phyloP scores from a whole-genome alignment of 2,329 filamentous ascomycete genomes.

The Cercospora sesami region DNA sequence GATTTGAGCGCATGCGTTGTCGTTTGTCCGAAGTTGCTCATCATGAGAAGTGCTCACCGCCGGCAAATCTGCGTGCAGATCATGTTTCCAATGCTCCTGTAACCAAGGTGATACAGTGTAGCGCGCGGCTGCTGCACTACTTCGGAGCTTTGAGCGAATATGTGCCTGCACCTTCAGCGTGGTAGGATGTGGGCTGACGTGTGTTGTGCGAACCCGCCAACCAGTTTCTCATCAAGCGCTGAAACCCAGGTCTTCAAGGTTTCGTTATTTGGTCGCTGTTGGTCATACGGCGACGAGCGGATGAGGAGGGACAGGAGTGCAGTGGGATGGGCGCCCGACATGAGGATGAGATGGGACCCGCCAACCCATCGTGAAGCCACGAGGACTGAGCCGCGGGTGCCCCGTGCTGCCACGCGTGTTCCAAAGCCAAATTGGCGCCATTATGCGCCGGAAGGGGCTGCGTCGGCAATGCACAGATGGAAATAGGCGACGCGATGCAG shows the following conservation, averaged over 20 bases:
- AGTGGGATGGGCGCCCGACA: not conserved
- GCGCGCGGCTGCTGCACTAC: not conserved
- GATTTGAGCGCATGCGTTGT: not conserved
- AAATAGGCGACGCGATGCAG: not conserved
- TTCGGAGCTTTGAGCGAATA: not conserved
- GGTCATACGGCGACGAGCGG: not conserved
- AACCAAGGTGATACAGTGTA: not conserved
- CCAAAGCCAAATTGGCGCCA: slow-evolving; percentile 12
- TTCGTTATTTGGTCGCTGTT: not conserved
- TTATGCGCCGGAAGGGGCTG: not conserved
- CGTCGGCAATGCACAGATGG: not conserved
- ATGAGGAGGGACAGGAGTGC: not conserved
- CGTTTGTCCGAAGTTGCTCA: not conserved
- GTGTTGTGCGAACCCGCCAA: not conserved
- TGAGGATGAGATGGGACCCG: not conserved
- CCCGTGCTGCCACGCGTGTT: slow-evolving; percentile 10
- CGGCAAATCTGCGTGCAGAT: not conserved
- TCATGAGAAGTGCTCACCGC: not conserved
- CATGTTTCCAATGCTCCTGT: not conserved
- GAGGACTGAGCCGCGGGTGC: not conserved
- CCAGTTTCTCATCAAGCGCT: not conserved
- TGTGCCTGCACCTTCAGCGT: not conserved
- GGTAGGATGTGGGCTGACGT: not conserved
- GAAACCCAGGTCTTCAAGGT: not conserved
- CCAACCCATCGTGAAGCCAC: not conserved